Evolutionary conservation across 495 filamentous ascomycete genomes (phyloP).

Genomic region (Tuber melanosporum): DNA sequence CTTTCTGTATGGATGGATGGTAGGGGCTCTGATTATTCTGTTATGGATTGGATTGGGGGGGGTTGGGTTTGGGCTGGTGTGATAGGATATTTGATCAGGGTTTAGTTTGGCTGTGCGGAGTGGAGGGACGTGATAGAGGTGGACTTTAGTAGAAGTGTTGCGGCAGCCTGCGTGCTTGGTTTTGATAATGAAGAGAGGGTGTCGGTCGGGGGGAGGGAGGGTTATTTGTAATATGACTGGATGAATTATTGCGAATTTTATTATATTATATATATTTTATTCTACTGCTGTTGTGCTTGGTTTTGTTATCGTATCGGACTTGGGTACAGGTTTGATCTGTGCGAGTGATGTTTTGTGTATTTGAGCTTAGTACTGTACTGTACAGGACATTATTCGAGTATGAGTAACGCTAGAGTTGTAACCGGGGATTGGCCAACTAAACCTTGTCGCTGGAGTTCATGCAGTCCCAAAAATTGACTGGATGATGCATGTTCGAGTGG

Average conservation of each 20-base stretch:
- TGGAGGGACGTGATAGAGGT: not conserved
- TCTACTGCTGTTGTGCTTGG: not conserved
- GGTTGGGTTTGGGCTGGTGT: not conserved
- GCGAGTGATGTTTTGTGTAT: slow-evolving; percentile 5
- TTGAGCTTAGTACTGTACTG: not conserved
- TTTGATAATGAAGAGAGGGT: slow-evolving; percentile 2
- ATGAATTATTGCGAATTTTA: not conserved
- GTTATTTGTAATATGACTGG: not conserved
- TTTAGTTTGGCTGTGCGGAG: not conserved
- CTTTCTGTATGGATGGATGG: slow-evolving; percentile 7
- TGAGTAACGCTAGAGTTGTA: not conserved
- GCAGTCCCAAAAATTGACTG: not conserved
- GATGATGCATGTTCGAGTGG: not conserved
- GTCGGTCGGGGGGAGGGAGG: not conserved
- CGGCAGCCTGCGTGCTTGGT: not conserved
- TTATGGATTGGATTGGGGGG: not conserved
- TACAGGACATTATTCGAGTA: not conserved
- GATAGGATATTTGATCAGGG: not conserved
- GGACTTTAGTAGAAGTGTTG: not conserved
- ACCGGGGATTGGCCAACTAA: not conserved
- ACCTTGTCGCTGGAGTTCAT: not conserved
- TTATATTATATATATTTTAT: not conserved
- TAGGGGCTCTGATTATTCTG: not conserved
- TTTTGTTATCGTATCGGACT: not conserved
- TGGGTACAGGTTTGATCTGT: not conserved